Evolutionary conservation across 2,329 filamentous ascomycete species (phyloP).

Genomic region (Xylaria sp.): DNA sequence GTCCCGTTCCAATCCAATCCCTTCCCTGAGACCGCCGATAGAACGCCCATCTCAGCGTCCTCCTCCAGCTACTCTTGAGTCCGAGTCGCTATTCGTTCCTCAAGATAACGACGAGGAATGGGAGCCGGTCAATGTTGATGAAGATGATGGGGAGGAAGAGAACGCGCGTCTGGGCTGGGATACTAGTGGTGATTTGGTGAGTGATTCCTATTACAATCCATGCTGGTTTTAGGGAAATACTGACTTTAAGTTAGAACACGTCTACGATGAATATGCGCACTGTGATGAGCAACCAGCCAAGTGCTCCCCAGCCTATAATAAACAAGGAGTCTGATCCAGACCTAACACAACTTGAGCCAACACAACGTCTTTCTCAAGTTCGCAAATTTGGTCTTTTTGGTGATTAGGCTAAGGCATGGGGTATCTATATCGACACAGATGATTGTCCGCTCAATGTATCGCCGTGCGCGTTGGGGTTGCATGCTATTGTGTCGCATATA

Average conservation of each 20-base stretch:
- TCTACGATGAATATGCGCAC: constrained; percentile 57
- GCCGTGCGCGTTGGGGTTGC: neutral
- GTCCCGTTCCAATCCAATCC: constrained; percentile 55
- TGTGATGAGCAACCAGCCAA: constrained; percentile 46
- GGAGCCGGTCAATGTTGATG: constrained; percentile 71
- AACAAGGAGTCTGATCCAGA: constrained; percentile 26
- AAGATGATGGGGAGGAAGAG: constrained; percentile 71
- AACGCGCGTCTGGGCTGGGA: constrained; percentile 80
- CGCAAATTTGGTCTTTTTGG: constrained; percentile 57
- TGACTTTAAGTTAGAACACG: constrained; percentile 52
- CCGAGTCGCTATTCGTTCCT: constrained; percentile 76
- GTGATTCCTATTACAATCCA: constrained; percentile 37
- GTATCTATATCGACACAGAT: neutral
- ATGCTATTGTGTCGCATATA: neutral
- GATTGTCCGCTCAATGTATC: constrained; percentile 20
- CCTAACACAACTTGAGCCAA: constrained; percentile 68
- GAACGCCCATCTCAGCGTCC: constrained; percentile 63
- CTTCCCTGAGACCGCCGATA: constrained; percentile 46
- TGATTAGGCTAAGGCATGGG: constrained; percentile 38
- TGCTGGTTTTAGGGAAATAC: constrained; percentile 37
- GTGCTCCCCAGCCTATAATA: constrained; percentile 41
- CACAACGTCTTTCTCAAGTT: constrained; percentile 77
- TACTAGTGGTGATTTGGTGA: constrained; percentile 70
- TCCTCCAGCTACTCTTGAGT: constrained; percentile 66
- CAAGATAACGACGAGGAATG: constrained; percentile 75